Percentiles rank a stretch among this genome's conserved stretches.
phyloP scores from a whole-genome alignment of 768 basidiomycete species.

The Candolleomyces efflorescens region DNA sequence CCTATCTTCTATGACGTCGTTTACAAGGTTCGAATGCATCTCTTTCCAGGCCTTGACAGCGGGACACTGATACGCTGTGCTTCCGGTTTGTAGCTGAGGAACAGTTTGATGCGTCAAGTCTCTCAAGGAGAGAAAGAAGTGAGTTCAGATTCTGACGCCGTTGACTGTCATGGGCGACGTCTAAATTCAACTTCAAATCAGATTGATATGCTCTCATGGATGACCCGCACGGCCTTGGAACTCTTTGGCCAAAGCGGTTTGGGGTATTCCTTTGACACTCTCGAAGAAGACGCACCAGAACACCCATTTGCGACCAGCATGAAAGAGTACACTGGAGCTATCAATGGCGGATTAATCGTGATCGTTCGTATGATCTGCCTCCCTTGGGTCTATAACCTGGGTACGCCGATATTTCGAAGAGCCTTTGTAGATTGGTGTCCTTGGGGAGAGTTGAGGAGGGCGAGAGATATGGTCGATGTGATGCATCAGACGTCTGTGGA shows the following conservation, averaged over 20 bases:
- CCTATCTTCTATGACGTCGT: conserved; percentile 32
- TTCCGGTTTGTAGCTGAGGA: conserved; percentile 22
- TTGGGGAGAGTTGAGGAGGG: conserved; percentile 21
- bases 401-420: not conserved
- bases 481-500: conserved; percentile 32
- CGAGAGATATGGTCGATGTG: conserved; percentile 31
- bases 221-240: conserved; percentile 7
- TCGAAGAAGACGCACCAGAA: not conserved
- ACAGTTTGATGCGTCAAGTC: conserved; percentile 20
- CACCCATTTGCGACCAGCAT: not conserved
- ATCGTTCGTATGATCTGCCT: not conserved
- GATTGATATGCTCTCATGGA: conserved; percentile 8
- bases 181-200: not conserved
- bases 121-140: conserved; percentile 23
- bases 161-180: too few relatives aligned
- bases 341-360: not conserved
- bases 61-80: not conserved
- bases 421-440: conserved; percentile 1
- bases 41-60: not conserved
- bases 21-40: conserved; percentile 19
- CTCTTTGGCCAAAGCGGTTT: conserved; percentile 8
- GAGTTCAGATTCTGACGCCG: not conserved
- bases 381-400: not conserved
- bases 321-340: not conserved
- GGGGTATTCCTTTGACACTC: conserved; percentile 8